These are phyloP conservation scores for Pulveroboletus frians DNA, from an alignment of 768 basidiomycete species.

Conservation along the genomic window DNA sequence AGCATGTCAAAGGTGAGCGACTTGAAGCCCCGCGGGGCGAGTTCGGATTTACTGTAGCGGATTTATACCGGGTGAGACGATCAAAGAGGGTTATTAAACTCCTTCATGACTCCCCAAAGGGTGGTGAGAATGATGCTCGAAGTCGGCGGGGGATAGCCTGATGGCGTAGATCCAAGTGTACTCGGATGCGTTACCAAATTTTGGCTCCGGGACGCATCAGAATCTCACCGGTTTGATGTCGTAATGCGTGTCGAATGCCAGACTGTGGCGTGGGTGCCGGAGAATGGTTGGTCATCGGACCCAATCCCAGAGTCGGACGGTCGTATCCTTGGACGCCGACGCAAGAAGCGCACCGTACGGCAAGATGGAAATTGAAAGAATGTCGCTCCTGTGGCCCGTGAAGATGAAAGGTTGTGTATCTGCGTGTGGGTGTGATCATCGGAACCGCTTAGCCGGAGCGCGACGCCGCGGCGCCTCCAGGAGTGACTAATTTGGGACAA, in stretches of 20 bases:
- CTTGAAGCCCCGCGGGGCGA: background rate
- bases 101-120: conserved; percentile 7
- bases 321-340: conserved; percentile 29
- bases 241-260: no score
- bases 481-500: no score
- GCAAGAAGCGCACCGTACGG: conserved; percentile 27
- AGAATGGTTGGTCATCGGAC: no score
- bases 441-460: no score
- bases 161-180: background rate
- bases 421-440: conserved; percentile 10
- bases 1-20: conserved; percentile 4
- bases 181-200: conserved; percentile 17
- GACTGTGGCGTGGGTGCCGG: no score
- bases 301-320: conserved; percentile 31
- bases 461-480: no score
- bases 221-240: conserved; percentile 7
- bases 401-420: conserved; percentile 8
- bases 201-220: no score
- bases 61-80: conserved; percentile 16
- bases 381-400: conserved; percentile 19
- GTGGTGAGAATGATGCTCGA: no score
- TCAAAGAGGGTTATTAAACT: background rate
- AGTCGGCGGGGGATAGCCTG: background rate
- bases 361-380: conserved; percentile 27
- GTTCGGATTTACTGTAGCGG: background rate